phyloP scores from a whole-genome alignment of 2,329 filamentous ascomycete species.

The Aspergillus quadricinctus region DNA sequence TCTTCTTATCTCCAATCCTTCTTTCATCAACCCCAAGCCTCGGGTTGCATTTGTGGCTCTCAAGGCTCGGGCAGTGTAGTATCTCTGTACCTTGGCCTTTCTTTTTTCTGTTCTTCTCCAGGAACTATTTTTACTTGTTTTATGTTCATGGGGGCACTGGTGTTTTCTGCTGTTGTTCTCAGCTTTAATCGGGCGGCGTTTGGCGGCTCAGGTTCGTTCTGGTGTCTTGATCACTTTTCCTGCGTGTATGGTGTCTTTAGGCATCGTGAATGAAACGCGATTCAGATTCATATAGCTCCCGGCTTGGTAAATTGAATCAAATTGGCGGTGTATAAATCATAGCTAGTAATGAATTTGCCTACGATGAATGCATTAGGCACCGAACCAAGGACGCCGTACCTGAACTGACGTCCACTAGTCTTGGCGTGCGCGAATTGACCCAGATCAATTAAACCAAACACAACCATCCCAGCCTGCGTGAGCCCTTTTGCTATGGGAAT shows the following conservation, averaged over 20 bases:
- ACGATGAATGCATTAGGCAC: not conserved
- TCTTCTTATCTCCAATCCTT: constrained; percentile 10
- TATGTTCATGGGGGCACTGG: constrained; percentile 14
- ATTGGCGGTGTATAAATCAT: not conserved
- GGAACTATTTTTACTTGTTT: constrained; percentile 14
- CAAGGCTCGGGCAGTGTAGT: constrained; percentile 5
- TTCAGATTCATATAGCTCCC: not conserved
- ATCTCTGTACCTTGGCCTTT: constrained; percentile 6
- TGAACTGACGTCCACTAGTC: not conserved
- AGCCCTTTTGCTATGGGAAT: constrained; percentile 1
- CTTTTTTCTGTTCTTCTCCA: constrained; percentile 2
- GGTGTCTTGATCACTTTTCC: not conserved
- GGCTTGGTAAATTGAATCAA: not conserved
- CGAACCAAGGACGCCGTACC: not conserved
- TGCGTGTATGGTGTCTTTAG: constrained; percentile 3
- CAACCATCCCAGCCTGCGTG: constrained; percentile 11
- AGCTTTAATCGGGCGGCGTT: constrained; percentile 15
- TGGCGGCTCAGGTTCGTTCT: constrained; percentile 12
- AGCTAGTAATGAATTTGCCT: not conserved
- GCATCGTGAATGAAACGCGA: not conserved
- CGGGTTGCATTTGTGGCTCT: not conserved
- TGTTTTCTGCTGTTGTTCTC: constrained; percentile 5
- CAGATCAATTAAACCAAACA: constrained; percentile 25
- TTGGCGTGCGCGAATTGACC: constrained; percentile 15
- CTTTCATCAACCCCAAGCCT: constrained; percentile 9